phyloP scores from a whole-genome alignment of 148 eudicot genomes.

The Silene latifolia region DNA sequence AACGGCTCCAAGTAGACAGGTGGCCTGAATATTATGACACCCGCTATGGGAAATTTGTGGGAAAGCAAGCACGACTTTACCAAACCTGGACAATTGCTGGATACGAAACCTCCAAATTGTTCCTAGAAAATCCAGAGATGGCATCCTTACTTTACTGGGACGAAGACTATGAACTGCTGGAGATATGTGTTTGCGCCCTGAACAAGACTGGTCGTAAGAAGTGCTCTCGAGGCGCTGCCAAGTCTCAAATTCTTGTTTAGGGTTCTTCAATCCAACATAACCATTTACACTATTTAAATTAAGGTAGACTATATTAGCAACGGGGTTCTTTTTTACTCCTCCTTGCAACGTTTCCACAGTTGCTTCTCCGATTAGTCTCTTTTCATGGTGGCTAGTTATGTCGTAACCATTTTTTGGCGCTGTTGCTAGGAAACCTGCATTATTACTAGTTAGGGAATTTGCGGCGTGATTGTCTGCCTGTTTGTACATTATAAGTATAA shows the following conservation, averaged over 20 bases:
- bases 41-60: slow-evolving; percentile 65
- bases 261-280: too few relatives aligned
- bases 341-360: slow-evolving; percentile 1
- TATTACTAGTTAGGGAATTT: slow-evolving; percentile 10
- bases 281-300: too few relatives aligned
- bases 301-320: too few relatives aligned
- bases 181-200: slow-evolving; percentile 77
- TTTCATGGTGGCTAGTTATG: not conserved
- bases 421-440: not conserved
- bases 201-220: slow-evolving; percentile 54
- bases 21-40: slow-evolving; percentile 99
- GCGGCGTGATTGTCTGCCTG: slow-evolving; percentile 7
- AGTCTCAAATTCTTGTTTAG: slow-evolving; percentile 58
- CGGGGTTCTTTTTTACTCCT: slow-evolving; percentile 26
- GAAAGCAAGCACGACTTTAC: slow-evolving; percentile 85
- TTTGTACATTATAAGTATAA: slow-evolving; percentile 25
- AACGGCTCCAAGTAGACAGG: slow-evolving; percentile 50
- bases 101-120: slow-evolving; percentile 68
- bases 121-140: slow-evolving; percentile 63
- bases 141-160: slow-evolving; percentile 81
- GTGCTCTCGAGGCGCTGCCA: slow-evolving; percentile 83
- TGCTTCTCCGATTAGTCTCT: not conserved
- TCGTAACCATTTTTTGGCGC: not conserved
- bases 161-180: slow-evolving; percentile 91
- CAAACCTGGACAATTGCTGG: slow-evolving; percentile 99